phyloP scores from a whole-genome alignment of 208 protist genomes.

The Leishmania mexicana region DNA sequence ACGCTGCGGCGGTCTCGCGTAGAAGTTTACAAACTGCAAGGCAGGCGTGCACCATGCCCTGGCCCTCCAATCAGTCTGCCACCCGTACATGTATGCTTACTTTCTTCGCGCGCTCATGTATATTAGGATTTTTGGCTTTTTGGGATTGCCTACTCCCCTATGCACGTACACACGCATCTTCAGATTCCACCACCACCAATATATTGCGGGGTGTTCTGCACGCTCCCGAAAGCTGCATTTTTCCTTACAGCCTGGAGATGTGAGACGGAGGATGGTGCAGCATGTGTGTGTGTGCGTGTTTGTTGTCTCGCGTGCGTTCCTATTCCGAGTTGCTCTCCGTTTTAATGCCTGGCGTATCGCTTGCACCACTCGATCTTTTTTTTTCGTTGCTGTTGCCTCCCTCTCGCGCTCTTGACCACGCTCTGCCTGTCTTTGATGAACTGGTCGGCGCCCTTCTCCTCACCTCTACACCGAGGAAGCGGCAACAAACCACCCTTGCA shows the following conservation, averaged over 20 bases:
- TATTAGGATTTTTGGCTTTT: not conserved
- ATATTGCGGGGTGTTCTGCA: not conserved
- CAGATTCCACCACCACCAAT: not conserved
- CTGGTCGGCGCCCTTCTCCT: not conserved
- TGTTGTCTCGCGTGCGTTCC: not conserved
- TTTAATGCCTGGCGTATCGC: not conserved
- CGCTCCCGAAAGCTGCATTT: not conserved
- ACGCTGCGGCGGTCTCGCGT: not conserved
- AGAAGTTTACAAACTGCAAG: not conserved
- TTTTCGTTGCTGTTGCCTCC: not conserved
- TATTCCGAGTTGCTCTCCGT: not conserved
- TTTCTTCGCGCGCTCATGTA: conserved; percentile 23
- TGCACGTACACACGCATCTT: not conserved
- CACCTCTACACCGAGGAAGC: not conserved
- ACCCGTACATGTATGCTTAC: not conserved
- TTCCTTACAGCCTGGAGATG: not conserved
- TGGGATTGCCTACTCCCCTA: not conserved
- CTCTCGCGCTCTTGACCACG: not conserved
- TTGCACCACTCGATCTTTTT: not conserved
- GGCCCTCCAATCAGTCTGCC: not conserved
- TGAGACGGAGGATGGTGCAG: not conserved
- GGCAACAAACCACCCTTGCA: not conserved
- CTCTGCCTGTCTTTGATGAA: not conserved
- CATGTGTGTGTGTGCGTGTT: not conserved
- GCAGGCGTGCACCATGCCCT: not conserved